phyloP scores from a whole-genome alignment of 2,329 filamentous ascomycete genomes.

The Parafenestella ontariensis region DNA sequence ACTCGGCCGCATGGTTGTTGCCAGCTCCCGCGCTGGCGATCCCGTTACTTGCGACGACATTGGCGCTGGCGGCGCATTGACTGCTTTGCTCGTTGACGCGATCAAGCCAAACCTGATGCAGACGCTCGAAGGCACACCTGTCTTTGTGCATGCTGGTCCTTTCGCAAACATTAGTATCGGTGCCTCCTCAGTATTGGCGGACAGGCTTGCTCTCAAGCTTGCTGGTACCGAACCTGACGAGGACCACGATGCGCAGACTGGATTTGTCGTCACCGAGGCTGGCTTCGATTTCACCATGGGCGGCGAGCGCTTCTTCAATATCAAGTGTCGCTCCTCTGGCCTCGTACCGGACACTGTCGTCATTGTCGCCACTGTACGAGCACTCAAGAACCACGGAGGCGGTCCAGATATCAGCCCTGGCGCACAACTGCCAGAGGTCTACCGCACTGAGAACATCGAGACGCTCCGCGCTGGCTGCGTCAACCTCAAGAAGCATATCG shows the following conservation, averaged over 20 bases:
- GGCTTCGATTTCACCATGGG: conserved; percentile 99
- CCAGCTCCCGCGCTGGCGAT: conserved; percentile 82
- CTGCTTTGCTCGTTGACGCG: conserved; percentile 95
- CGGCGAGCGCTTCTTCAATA: conserved; percentile 99
- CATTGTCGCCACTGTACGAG: conserved; percentile 92
- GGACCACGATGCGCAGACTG: conserved; percentile 79
- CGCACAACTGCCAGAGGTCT: conserved; percentile 82
- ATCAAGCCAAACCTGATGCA: conserved; percentile 99
- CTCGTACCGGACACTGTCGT: conserved; percentile 93
- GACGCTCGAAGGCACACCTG: conserved; percentile 93
- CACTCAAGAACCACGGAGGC: conserved; percentile 95
- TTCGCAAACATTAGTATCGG: conserved; percentile 99
- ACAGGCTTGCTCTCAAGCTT: conserved; percentile 94
- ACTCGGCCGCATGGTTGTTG: conserved; percentile 94
- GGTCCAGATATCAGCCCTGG: conserved; percentile 93
- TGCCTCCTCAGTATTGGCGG: conserved; percentile 92
- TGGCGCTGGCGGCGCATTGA: conserved; percentile 88
- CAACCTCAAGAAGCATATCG: conserved; percentile 94
- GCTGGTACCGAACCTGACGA: conserved; percentile 93
- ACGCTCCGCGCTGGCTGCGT: conserved; percentile 88
- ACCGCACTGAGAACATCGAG: conserved; percentile 92
- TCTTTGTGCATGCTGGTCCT: conserved; percentile 95
- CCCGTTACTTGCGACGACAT: conserved; percentile 96
- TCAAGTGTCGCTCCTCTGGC: conserved; percentile 96
- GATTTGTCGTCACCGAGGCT: conserved; percentile 95